Base-by-base conservation (phyloP, 2,329 filamentous ascomycete species). In the Stachybotrys echinatus region DNA sequence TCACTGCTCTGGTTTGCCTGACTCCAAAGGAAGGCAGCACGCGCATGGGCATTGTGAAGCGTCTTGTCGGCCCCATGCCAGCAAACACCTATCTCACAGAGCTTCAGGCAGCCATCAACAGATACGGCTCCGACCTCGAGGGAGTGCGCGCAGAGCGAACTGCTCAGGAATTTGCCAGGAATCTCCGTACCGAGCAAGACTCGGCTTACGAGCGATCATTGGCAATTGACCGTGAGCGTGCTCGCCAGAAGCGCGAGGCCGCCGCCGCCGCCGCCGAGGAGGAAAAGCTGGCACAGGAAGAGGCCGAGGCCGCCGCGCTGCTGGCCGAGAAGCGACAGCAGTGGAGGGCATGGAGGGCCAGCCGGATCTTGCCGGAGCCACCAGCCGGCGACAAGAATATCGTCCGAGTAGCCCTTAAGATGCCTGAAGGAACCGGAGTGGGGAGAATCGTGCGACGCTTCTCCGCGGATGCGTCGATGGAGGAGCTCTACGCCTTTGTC, bases 401-500 rank as follows among this genome's bases (percentile, higher is more conserved):
- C 0, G 88, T 95, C 18, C 82, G 91, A n/a, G 72, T 86, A 23
- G 83, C 81, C 4, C 69, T 86, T 40, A 84, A 83, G 70, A 79
- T 86, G 77, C 81, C 82, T 8, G 74, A 77, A 55, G 65, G 66
- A 23, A 70, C 68, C 0, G 85, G 81, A 5, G 87, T 83, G 1
- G 87, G 89, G 45, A 79, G 92, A 40, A 80, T 96, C 2, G 81
- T 95, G 50, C 80, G 92, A 40, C 81, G 81, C 46, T 97, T 99
- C 65, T 67, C 75, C 0, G 74, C 78, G 1, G 74, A 82, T n/a
- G 82, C 88, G 0, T 76, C 80, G 2, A 74, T 97, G 37, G 92
- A 97, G 64, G 91, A 96, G 61, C 72, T 99, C 6, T 97, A 97
- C 67, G 94, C 92, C 0, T 96, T 95, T 70, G 91, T 97, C 3